Conservation (phyloP, 1,139 yeast species). For the Sugiyamaella neomexicana region DNA sequence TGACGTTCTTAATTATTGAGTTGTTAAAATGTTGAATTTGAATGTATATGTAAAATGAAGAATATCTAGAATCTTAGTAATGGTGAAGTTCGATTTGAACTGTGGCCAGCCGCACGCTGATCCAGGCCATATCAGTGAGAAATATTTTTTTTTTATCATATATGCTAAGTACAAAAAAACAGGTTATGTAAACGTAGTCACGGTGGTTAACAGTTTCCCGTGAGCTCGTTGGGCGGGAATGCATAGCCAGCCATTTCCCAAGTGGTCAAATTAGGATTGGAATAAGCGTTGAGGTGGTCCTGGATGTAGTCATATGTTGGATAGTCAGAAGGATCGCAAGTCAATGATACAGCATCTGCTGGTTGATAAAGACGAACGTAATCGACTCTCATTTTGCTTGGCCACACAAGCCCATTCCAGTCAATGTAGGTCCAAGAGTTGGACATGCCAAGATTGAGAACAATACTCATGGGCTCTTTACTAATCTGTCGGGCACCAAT, state of each 20-base stretch:
- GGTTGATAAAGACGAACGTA: conserved; percentile 83
- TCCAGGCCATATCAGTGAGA: neutral
- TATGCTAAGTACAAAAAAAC: conserved; percentile 3
- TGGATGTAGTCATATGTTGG: conserved; percentile 77
- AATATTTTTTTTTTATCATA: no score
- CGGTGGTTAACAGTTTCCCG: conserved; percentile 43
- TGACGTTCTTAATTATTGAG: no score
- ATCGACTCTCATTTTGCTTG: conserved; percentile 66
- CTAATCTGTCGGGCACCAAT: conserved; percentile 71
- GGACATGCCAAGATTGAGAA: conserved; percentile 77
- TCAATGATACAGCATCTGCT: conserved; percentile 47
- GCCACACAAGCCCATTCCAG: conserved; percentile 70
- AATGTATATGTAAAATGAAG: no score
- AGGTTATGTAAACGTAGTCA: neutral
- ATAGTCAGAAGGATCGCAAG: conserved; percentile 73
- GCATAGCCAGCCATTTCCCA: conserved; percentile 69
- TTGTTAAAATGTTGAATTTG: neutral
- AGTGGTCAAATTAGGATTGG: conserved; percentile 59
- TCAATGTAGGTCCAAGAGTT: conserved; percentile 81
- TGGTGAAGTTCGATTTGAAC: neutral
- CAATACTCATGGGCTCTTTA: conserved; percentile 82
- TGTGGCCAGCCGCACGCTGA: neutral
- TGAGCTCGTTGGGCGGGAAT: conserved; percentile 56
- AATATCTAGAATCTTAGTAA: neutral
- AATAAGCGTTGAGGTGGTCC: conserved; percentile 61